Percentiles rank a stretch among this genome's conserved stretches.
Conservation (phyloP, 2,329 filamentous ascomycete species). For the Fusarium xyrophilum region DNA sequence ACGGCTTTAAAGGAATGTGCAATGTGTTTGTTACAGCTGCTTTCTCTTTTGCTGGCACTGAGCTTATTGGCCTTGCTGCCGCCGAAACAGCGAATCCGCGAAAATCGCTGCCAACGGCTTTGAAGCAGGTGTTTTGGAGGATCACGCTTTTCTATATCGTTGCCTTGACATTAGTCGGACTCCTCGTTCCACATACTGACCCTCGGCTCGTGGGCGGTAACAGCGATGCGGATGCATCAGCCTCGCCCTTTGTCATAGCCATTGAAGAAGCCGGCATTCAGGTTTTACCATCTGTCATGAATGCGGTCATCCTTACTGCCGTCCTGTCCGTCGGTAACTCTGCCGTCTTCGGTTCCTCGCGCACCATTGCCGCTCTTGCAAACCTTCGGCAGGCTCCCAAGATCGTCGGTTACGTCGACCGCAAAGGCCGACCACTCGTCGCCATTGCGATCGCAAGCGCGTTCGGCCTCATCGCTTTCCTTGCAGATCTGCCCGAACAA, state of each 20-base stretch:
- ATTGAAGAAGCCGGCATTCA: constrained; percentile 84
- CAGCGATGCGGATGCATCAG: constrained; percentile 68
- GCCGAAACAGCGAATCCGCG: constrained; percentile 81
- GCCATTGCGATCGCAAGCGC: constrained; percentile 72
- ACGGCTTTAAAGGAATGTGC: constrained; percentile 84
- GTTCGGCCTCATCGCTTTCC: constrained; percentile 78
- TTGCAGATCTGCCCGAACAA: constrained; percentile 70
- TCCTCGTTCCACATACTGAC: constrained; percentile 80
- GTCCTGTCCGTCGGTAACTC: constrained; percentile 93
- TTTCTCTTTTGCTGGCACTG: constrained; percentile 78
- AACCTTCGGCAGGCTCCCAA: constrained; percentile 84
- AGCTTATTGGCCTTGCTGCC: constrained; percentile 77
- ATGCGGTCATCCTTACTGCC: constrained; percentile 90
- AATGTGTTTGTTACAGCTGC: constrained; percentile 79
- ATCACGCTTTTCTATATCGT: constrained; percentile 91
- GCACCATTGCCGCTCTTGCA: constrained; percentile 87
- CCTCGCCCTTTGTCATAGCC: constrained; percentile 92
- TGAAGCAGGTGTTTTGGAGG: constrained; percentile 96
- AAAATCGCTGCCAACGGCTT: constrained; percentile 82
- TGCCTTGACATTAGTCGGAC: constrained; percentile 78
- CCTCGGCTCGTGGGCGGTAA: constrained; percentile 64
- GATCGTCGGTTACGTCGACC: constrained; percentile 81
- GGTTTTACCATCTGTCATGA: constrained; percentile 87
- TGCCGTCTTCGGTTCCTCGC: constrained; percentile 87
- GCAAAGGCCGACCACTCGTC: constrained; percentile 78